Evolutionary conservation across 495 filamentous ascomycete genomes (phyloP).

Genomic region (Hypoxylon cercidicola): DNA sequence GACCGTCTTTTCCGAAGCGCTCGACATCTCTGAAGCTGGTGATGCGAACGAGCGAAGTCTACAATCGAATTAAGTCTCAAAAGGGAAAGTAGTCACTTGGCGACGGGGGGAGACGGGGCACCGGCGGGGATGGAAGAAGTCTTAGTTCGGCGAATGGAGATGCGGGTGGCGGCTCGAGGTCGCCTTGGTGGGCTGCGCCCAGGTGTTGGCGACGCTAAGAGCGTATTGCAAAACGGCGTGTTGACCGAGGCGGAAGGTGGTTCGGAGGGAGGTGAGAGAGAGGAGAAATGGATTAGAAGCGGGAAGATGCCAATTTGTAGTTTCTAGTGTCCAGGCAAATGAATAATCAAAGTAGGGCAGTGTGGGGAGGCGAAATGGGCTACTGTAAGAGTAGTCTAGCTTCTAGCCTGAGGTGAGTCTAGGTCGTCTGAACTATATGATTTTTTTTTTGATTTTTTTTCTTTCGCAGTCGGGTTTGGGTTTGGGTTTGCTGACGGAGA

Average conservation of each 20-base stretch:
- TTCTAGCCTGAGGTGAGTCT: slow-evolving; percentile 24
- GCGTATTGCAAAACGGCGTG: slow-evolving; percentile 44
- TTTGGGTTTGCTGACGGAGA: too few species aligned
- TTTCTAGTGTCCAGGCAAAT: slow-evolving; percentile 28
- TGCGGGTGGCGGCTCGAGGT: slow-evolving; percentile 44
- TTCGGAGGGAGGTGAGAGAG: slow-evolving; percentile 30
- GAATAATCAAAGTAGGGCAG: slow-evolving; percentile 45
- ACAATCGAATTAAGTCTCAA: slow-evolving; percentile 31
- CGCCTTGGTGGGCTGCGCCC: slow-evolving; percentile 49
- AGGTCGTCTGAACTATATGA: slow-evolving; percentile 27
- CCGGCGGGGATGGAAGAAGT: slow-evolving; percentile 33
- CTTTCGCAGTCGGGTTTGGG: not conserved
- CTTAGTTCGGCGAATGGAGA: slow-evolving; percentile 38
- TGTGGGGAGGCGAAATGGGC: slow-evolving; percentile 38
- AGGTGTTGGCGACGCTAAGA: slow-evolving; percentile 41
- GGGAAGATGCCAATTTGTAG: slow-evolving; percentile 47
- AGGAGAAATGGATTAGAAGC: slow-evolving; percentile 33
- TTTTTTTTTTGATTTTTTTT: slow-evolving; percentile 16
- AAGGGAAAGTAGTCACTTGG: slow-evolving; percentile 43
- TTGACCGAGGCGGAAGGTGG: slow-evolving; percentile 16
- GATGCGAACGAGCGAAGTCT: slow-evolving; percentile 4
- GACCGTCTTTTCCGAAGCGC: slow-evolving; percentile 48
- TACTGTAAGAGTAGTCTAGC: slow-evolving; percentile 22
- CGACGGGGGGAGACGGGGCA: slow-evolving; percentile 39
- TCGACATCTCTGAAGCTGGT: slow-evolving; percentile 42